Evolutionary conservation across 805 yeast species (phyloP).

Genomic region (Komagataella pseudopastoris): DNA sequence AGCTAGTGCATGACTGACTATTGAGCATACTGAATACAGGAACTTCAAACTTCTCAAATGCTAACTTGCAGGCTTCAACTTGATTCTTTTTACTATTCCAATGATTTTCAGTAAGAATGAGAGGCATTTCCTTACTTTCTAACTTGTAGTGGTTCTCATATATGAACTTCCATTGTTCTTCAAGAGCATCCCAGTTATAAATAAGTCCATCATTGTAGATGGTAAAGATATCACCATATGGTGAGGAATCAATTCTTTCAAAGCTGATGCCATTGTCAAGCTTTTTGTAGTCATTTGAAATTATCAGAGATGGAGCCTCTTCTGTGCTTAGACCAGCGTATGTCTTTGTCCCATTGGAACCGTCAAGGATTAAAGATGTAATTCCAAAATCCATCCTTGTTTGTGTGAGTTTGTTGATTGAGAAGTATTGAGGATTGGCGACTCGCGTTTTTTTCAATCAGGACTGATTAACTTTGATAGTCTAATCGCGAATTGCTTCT

Average conservation of each 20-base stretch:
- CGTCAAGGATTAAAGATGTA: constrained; percentile 60
- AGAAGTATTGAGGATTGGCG: not conserved
- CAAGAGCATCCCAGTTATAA: constrained; percentile 62
- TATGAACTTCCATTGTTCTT: constrained; percentile 54
- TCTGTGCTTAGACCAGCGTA: constrained; percentile 54
- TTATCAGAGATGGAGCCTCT: constrained; percentile 45
- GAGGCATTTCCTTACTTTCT: constrained; percentile 43
- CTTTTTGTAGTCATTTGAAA: constrained; percentile 39
- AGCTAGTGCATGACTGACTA: constrained; percentile 65
- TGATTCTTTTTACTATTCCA: constrained; percentile 57
- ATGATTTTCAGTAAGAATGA: constrained; percentile 40
- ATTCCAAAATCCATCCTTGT: constrained; percentile 18
- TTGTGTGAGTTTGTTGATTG: not conserved
- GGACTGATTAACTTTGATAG: not conserved
- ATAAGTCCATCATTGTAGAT: constrained; percentile 49
- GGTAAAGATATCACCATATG: constrained; percentile 39
- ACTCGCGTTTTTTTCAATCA: not conserved
- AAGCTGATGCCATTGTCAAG: constrained; percentile 16
- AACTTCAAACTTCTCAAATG: constrained; percentile 60
- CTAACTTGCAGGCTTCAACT: constrained; percentile 48
- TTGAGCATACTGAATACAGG: constrained; percentile 69
- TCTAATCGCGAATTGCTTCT: not conserved
- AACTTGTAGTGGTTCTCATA: constrained; percentile 38
- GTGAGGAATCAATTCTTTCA: constrained; percentile 27
- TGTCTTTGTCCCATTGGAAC: constrained; percentile 37